Evolutionary conservation across 108 stramenopile genomes (phyloP).

Genomic region (Cyclotella choctawhatcheeana): DNA sequence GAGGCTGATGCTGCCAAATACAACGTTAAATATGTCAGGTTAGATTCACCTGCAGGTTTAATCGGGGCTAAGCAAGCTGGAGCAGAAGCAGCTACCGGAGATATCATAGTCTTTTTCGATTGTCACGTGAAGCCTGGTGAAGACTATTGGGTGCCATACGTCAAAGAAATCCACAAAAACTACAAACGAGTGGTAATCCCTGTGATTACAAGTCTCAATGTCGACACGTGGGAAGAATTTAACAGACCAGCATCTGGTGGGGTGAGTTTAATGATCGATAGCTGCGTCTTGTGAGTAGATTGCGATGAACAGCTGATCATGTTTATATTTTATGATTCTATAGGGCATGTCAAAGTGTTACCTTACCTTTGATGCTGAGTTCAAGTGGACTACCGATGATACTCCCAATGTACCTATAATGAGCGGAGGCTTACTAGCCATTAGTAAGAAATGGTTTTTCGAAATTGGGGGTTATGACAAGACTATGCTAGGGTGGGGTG

Average conservation of each 20-base stretch:
- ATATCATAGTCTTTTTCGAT: constrained; percentile 51
- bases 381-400: constrained; percentile 48
- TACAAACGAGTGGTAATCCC: constrained; percentile 51
- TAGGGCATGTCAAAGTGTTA: constrained; percentile 58
- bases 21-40: constrained; percentile 40
- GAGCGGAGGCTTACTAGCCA: constrained; percentile 48
- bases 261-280: too few species aligned
- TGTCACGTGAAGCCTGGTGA: constrained; percentile 47
- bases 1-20: constrained; percentile 35
- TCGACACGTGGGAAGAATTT: constrained; percentile 45
- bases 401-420: constrained; percentile 47
- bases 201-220: constrained; percentile 43
- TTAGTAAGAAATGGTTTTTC: constrained; percentile 53
- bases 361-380: constrained; percentile 51
- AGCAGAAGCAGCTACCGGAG: constrained; percentile 45
- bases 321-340: too few species aligned
- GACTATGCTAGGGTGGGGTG: constrained; percentile 49
- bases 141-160: constrained; percentile 50
- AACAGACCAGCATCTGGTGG: constrained; percentile 30
- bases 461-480: constrained; percentile 53
- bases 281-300: too few species aligned
- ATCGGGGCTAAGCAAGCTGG: constrained; percentile 50
- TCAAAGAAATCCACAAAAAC: constrained; percentile 34
- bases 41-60: constrained; percentile 34
- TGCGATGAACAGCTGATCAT: too few species aligned